Evolutionary conservation across 1,139 yeast genomes (phyloP).

Genomic region (Saccharomyces hybrid): DNA sequence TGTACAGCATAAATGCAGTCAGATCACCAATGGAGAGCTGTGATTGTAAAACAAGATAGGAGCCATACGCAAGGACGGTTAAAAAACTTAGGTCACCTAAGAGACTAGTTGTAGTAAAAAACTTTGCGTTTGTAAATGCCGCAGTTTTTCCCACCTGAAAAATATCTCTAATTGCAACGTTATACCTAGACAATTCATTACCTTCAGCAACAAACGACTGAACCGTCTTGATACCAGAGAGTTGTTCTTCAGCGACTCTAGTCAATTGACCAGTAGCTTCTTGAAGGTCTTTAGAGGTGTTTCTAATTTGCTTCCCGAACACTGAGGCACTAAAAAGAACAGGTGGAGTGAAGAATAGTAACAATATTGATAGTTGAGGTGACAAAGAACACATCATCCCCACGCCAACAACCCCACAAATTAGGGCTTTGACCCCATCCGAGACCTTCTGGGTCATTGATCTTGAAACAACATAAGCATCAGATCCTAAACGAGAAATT

Average conservation of each 20-base stretch:
- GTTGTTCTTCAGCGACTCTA: conserved; percentile 84
- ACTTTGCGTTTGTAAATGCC: conserved; percentile 70
- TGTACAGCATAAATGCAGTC: conserved; percentile 88
- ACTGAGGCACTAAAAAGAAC: conserved; percentile 63
- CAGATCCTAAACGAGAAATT: conserved; percentile 79
- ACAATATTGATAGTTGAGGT: conserved; percentile 65
- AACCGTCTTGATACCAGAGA: conserved; percentile 78
- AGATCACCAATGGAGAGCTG: conserved; percentile 78
- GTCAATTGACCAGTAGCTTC: conserved; percentile 82
- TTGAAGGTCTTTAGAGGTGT: conserved; percentile 69
- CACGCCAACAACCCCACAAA: conserved; percentile 73
- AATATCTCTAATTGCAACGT: conserved; percentile 64
- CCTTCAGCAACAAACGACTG: conserved; percentile 86
- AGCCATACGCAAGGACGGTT: conserved; percentile 72
- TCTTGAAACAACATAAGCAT: conserved; percentile 82
- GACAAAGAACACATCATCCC: conserved; percentile 90
- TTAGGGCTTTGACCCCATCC: conserved; percentile 77
- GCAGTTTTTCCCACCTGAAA: conserved; percentile 71
- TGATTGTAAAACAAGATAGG: conserved; percentile 65
- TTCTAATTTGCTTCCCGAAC: conserved; percentile 75
- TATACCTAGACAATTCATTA: conserved; percentile 53
- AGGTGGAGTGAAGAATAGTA: conserved; percentile 77
- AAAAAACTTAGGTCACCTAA: conserved; percentile 76
- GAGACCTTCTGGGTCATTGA: conserved; percentile 85
- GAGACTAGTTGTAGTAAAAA: conserved; percentile 69